phyloP scores from a whole-genome alignment of 2,329 filamentous ascomycete species.

The Hymenoscyphus fructigenus region DNA sequence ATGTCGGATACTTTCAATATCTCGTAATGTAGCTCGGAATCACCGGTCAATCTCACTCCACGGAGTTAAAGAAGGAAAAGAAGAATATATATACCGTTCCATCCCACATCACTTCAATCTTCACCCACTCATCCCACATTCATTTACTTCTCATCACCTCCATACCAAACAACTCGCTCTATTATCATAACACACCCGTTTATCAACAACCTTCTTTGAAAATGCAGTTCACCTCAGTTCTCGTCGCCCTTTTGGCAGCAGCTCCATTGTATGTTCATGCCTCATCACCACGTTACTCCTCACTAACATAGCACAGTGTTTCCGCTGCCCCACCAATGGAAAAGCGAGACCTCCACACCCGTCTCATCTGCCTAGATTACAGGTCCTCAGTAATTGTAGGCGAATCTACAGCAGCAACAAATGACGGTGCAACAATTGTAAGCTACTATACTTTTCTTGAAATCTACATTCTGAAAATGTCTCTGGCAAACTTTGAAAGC shows the following conservation, averaged over 20 bases:
- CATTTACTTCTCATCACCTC: too few relatives aligned
- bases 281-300: background rate
- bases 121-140: too few relatives aligned
- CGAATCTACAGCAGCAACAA: background rate
- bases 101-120: too few relatives aligned
- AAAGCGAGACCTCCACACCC: constrained; percentile 13
- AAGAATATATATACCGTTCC: too few relatives aligned
- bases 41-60: too few relatives aligned
- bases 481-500: background rate
- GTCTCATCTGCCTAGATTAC: background rate
- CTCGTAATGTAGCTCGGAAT: too few relatives aligned
- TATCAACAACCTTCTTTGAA: background rate
- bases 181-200: too few relatives aligned
- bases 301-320: constrained; percentile 11
- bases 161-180: too few relatives aligned
- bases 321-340: constrained; percentile 28
- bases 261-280: constrained; percentile 9
- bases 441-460: background rate
- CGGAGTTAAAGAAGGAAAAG: too few relatives aligned
- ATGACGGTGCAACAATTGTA: background rate
- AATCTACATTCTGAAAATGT: background rate
- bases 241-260: constrained; percentile 10
- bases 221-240: constrained; percentile 19
- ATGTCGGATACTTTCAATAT: too few relatives aligned
- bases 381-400: background rate